Base-by-base conservation (phyloP, 106 monocot genomes). In the Ottelia alismoides region DNA sequence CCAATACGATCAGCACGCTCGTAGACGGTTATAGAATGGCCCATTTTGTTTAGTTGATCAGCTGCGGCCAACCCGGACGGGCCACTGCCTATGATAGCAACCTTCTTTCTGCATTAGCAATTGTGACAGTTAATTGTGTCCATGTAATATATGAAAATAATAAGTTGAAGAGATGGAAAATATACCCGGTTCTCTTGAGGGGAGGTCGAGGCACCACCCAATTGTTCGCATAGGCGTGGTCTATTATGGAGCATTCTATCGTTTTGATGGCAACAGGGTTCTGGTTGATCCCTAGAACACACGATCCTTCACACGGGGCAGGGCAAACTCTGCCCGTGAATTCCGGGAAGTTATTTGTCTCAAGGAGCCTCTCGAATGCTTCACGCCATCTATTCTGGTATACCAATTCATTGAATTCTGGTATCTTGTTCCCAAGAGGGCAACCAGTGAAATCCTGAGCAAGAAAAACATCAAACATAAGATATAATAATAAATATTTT, bases 361-460 rank as follows among this genome's bases (percentile, higher is more conserved):
- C 92, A 3, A 87, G 69, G 62, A 92, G 79, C 47, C 92, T 70
- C 45, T 87, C 82, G 61, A 92, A 69, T 35, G 92, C 92, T 68
- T 87, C 92, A 60, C 69, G 83, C 92, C 87, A 87, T 44, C 79
- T 76, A 53, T 79, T 79, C 32, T 87, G 92, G 72, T 92, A 76
- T 51, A 92, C 92, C 30, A 92, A 53, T 57, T 87, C 92, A 52
- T 92, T 92, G 51, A 92, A 92, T 58, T 92, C 92, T 9, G 92
- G 92, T 55, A 92, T 87, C 64, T 92, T 92, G 61, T 92, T 92
- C 59, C 92, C 92, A 61, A 92, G 92, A 72, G 92, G 92, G 57
- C 92, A 92, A 1, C 92, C 87, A 60, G 82, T 70, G 52, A 73
- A 85, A 53, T 92, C 92, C 87, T 87, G 82, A 1, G 65, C 9